A percentile compares a stretch with the other conserved stretches of the same genome.
These are phyloP conservation scores for Sporothrix humicola DNA, from an alignment of 2,329 filamentous ascomycete species.

Conservation along the genomic window DNA sequence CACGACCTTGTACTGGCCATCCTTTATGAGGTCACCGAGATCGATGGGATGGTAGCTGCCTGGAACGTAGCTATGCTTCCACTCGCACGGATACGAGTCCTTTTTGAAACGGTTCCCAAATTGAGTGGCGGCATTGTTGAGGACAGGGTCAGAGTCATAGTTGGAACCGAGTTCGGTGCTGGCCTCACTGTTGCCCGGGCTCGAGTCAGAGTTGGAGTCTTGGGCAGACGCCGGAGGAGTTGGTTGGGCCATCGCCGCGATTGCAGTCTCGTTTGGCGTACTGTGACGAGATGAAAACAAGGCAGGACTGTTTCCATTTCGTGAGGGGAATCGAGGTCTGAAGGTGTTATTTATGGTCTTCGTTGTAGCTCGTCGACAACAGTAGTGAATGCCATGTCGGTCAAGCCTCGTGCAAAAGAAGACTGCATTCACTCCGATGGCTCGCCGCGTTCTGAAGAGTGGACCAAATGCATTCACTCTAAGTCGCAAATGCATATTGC, in stretches of 20 bases:
- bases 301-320: neutral
- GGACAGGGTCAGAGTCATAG: too few species aligned
- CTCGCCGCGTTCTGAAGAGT: too few species aligned
- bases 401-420: neutral
- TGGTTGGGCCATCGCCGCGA: neutral
- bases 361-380: neutral
- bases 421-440: too few species aligned
- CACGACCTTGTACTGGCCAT: neutral
- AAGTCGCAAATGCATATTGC: too few species aligned
- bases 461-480: too few species aligned
- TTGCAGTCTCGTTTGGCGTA: neutral
- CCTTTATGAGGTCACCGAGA: neutral
- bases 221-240: neutral
- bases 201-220: neutral
- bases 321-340: neutral
- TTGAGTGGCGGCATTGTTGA: too few species aligned
- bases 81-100: neutral
- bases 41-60: neutral
- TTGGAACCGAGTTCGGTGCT: too few species aligned
- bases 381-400: neutral
- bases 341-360: neutral
- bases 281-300: neutral
- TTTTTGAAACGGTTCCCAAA: neutral
- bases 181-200: too few species aligned
- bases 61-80: neutral